Conservation (phyloP, 192 early-diverging fungal genomes). For the Coemansia sp. region DNA sequence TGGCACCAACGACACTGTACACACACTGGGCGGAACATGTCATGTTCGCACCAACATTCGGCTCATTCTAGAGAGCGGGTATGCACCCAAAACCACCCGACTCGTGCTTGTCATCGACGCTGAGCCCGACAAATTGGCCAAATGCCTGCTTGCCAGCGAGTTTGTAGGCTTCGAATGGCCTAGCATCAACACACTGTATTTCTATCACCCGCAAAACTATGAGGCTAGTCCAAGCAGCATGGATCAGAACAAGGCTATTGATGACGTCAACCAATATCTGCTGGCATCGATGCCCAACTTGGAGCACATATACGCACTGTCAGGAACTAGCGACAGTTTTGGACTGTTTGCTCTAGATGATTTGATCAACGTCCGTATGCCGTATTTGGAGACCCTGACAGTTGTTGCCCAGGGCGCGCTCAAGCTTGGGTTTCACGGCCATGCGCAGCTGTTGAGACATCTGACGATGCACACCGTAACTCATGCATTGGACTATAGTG, state of each 20-base stretch:
- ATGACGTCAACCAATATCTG: constrained; percentile 19
- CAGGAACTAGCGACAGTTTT: constrained; percentile 38
- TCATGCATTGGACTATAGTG: not conserved
- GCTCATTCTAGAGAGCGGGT: constrained; percentile 41
- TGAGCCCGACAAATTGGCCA: not conserved
- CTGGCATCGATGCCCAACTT: constrained; percentile 16
- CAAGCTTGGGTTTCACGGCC: constrained; percentile 8
- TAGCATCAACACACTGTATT: constrained; percentile 23
- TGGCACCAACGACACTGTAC: constrained; percentile 6
- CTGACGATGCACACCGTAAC: constrained; percentile 12
- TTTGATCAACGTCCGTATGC: constrained; percentile 19
- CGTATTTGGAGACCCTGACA: constrained; percentile 12
- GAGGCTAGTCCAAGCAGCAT: too few species aligned
- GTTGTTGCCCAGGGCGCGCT: constrained; percentile 9
- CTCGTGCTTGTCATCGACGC: constrained; percentile 11
- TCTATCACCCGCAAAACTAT: constrained; percentile 18
- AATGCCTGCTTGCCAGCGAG: constrained; percentile 3
- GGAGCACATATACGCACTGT: constrained; percentile 19
- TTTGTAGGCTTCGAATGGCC: constrained; percentile 39
- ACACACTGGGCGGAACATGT: too few species aligned
- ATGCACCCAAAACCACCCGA: constrained; percentile 29
- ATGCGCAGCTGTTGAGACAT: constrained; percentile 7
- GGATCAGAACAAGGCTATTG: constrained; percentile 24
- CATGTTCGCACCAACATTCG: constrained; percentile 16
- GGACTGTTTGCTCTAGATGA: constrained; percentile 41